Evolutionary conservation across 2,329 filamentous ascomycete species (phyloP).

Genomic region (Xylaria polymorpha): DNA sequence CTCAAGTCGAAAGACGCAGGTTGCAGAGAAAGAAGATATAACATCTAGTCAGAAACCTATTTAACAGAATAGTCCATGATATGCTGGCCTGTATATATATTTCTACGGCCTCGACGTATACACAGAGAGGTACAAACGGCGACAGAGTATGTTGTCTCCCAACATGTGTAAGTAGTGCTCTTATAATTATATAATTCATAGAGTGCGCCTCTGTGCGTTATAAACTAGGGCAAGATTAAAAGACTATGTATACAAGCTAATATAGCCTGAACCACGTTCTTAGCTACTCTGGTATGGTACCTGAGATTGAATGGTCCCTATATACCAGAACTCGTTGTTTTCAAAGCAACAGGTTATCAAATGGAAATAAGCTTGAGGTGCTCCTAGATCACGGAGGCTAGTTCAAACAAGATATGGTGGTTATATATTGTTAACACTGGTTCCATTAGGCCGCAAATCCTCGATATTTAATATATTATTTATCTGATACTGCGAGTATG

Average conservation of each 20-base stretch:
- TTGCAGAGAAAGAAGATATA: not conserved
- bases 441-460: not conserved
- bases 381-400: not conserved
- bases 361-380: not conserved
- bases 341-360: not conserved
- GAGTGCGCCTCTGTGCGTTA: too few species aligned
- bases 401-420: not conserved
- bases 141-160: not conserved
- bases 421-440: not conserved
- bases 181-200: too few species aligned
- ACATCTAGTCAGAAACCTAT: not conserved
- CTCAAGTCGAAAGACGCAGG: not conserved
- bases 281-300: not conserved
- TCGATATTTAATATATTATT: not conserved
- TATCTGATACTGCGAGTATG: not conserved
- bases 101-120: not conserved
- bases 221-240: too few species aligned
- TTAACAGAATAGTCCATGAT: not conserved
- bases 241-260: not conserved
- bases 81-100: not conserved
- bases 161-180: not conserved
- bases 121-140: not conserved
- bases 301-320: not conserved
- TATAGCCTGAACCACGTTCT: not conserved
- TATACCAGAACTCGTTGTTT: not conserved